Percentiles rank a stretch among this genome's conserved stretches.
These are phyloP conservation scores for Mayamaea pseudoterrestris DNA, from an alignment of 108 stramenopile species.

Conservation along the genomic window DNA sequence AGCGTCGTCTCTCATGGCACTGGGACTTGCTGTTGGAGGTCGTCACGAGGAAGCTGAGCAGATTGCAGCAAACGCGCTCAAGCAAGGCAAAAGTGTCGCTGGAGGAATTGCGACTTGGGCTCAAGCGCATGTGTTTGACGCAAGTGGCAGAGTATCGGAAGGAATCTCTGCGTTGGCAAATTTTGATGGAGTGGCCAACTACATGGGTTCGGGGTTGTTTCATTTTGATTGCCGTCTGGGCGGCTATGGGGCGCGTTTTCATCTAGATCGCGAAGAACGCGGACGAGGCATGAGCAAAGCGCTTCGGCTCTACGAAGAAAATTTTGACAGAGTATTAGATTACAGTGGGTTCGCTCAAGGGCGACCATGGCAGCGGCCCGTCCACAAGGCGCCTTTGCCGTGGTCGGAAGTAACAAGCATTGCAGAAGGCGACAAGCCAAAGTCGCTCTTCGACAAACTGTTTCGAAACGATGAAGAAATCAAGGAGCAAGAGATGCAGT, in stretches of 20 bases:
- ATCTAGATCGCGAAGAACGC: constrained; percentile 59
- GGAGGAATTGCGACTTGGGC: constrained; percentile 63
- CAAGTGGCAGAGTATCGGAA: constrained; percentile 66
- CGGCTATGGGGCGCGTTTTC: constrained; percentile 64
- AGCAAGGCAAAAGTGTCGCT: constrained; percentile 31
- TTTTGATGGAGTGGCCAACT: constrained; percentile 45
- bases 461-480: constrained; percentile 5
- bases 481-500: constrained; percentile 7
- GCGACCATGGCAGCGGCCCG: constrained; percentile 9
- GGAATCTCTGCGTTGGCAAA: constrained; percentile 62
- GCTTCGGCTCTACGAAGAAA: constrained; percentile 55
- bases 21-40: constrained; percentile 57
- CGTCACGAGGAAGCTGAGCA: constrained; percentile 44
- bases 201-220: constrained; percentile 53
- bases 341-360: constrained; percentile 50
- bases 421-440: neutral
- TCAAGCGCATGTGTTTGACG: constrained; percentile 47
- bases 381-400: constrained; percentile 21
- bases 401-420: constrained; percentile 6
- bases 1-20: constrained; percentile 43
- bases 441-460: constrained; percentile 4
- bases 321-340: constrained; percentile 44
- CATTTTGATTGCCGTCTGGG: constrained; percentile 54
- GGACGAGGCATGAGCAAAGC: constrained; percentile 45
- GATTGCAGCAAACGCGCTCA: constrained; percentile 33